Evolutionary conservation across 2,329 filamentous ascomycete species (phyloP).

Genomic region (Apiospora marii): DNA sequence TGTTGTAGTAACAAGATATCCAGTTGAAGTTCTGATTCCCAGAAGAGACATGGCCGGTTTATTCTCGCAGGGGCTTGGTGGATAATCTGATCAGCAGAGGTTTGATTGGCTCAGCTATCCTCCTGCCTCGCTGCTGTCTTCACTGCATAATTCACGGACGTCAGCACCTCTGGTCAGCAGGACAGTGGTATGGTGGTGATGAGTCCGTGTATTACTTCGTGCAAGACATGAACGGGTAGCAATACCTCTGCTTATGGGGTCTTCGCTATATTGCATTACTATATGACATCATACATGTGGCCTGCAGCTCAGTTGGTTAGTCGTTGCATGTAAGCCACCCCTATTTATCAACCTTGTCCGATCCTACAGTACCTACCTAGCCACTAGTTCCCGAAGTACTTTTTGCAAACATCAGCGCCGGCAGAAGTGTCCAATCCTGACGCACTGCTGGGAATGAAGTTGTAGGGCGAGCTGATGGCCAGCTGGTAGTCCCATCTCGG

Average conservation of each 20-base stretch:
- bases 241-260: background rate
- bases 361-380: too few species aligned
- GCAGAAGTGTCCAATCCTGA: background rate
- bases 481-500: constrained; percentile 45
- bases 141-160: background rate
- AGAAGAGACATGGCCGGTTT: too few species aligned
- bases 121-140: background rate
- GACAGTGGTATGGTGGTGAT: background rate
- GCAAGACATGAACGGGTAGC: background rate
- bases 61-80: too few species aligned
- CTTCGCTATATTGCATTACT: background rate
- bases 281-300: background rate
- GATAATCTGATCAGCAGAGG: background rate
- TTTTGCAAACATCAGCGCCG: background rate
- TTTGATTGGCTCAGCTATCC: background rate
- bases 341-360: background rate
- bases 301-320: background rate
- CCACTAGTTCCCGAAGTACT: background rate
- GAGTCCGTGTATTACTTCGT: background rate
- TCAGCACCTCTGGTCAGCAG: background rate
- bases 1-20: too few species aligned
- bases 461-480: constrained; percentile 13
- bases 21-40: too few species aligned
- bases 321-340: background rate
- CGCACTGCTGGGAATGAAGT: constrained; percentile 20